A percentile compares a stretch with the other conserved stretches of the same genome.
phyloP scores from a whole-genome alignment of 2,329 filamentous ascomycete species.

The Colletotrichum musicola region DNA sequence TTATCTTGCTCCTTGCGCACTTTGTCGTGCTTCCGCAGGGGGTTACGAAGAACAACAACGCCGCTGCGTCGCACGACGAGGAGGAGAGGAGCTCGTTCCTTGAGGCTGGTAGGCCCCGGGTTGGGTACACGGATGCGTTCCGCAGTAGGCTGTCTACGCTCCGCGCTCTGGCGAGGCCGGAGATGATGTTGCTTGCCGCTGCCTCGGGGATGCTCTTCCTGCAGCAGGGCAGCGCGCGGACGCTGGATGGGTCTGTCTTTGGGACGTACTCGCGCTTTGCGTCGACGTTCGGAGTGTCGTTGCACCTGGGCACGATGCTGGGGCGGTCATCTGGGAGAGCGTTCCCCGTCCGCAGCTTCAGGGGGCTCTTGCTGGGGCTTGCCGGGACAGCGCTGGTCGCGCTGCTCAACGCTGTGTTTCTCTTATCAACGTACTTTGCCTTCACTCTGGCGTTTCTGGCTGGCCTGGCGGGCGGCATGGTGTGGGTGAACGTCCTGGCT shows the following conservation, averaged over 20 bases:
- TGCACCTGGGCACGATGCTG: slow-evolving; percentile 47
- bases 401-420: slow-evolving; percentile 42
- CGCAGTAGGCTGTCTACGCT: neutral
- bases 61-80: neutral
- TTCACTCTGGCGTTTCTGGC: slow-evolving; percentile 44
- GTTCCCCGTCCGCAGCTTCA: slow-evolving; percentile 36
- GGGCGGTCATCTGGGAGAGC: slow-evolving; percentile 43
- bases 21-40: slow-evolving; percentile 46
- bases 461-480: slow-evolving; percentile 46
- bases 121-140: neutral
- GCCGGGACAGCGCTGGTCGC: slow-evolving; percentile 28
- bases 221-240: slow-evolving; percentile 46
- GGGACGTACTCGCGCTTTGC: slow-evolving; percentile 45
- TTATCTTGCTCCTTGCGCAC: slow-evolving; percentile 44
- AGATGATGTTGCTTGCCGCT: slow-evolving; percentile 45
- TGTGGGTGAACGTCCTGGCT: slow-evolving; percentile 46
- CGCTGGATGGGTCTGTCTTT: slow-evolving; percentile 43
- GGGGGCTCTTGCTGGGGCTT: slow-evolving; percentile 30
- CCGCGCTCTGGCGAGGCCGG: slow-evolving; percentile 41
- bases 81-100: slow-evolving; percentile 34
- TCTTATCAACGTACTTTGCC: slow-evolving; percentile 43
- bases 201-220: slow-evolving; percentile 44
- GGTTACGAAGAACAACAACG: slow-evolving; percentile 2
- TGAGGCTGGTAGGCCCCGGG: neutral
- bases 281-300: slow-evolving; percentile 45